These are phyloP conservation scores for Coccinonectria pachysandricola DNA, from an alignment of 2,329 filamentous ascomycete species.

Conservation along the genomic window DNA sequence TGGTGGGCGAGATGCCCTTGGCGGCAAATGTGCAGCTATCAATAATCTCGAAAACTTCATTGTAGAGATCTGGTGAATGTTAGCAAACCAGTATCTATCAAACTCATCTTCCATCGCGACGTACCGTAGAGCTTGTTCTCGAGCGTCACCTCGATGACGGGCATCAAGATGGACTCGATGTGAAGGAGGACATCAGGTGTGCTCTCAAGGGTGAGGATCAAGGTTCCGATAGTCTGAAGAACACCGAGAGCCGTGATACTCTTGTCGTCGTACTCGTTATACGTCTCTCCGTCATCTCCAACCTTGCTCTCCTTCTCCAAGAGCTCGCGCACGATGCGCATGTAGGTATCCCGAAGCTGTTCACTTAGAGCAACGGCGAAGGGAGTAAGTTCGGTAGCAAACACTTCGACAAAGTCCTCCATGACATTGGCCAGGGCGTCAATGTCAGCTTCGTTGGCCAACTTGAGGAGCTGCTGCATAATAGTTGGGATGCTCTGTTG, in stretches of 20 bases:
- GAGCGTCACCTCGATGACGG: constrained; percentile 88
- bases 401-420: constrained; percentile 99
- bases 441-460: constrained; percentile 96
- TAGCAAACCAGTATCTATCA: constrained; percentile 14
- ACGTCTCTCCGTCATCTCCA: constrained; percentile 65
- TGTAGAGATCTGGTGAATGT: constrained; percentile 66
- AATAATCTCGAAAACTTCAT: constrained; percentile 97
- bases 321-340: constrained; percentile 85
- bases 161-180: constrained; percentile 93
- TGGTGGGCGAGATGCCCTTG: constrained; percentile 87
- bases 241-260: constrained; percentile 95
- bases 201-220: constrained; percentile 94
- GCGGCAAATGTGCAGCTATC: constrained; percentile 98
- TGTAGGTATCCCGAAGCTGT: constrained; percentile 90
- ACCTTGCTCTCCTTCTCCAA: constrained; percentile 77
- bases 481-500: constrained; percentile 97
- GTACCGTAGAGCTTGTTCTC: constrained; percentile 93
- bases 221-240: constrained; percentile 90
- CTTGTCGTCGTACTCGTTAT: constrained; percentile 96
- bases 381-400: constrained; percentile 90
- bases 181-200: constrained; percentile 91
- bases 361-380: constrained; percentile 95
- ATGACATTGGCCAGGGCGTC: constrained; percentile 97
- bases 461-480: constrained; percentile 95
- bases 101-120: too few species aligned